These are phyloP conservation scores for Symbiodinium pilosum DNA, from an alignment of 73 alveolate species.

Conservation along the genomic window DNA sequence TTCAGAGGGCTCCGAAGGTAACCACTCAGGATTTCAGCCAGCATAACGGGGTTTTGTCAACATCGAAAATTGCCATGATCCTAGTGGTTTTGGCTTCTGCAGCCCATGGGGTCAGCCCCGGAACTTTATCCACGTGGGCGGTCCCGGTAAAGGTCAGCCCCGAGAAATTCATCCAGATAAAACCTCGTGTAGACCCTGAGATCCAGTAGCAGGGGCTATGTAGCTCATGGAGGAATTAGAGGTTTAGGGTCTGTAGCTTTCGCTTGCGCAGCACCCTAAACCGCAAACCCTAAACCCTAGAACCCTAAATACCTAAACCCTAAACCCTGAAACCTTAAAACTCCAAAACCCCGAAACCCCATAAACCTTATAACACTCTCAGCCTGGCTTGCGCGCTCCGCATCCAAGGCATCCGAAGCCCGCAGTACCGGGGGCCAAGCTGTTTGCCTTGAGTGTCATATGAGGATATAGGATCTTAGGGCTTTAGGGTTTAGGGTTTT, in stretches of 20 bases:
- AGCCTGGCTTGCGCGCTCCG: slow-evolving; percentile 36
- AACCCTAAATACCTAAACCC: too few species aligned
- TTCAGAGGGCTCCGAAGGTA: neutral
- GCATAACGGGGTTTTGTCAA: neutral
- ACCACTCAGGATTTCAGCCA: neutral
- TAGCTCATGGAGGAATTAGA: neutral
- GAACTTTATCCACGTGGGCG: neutral
- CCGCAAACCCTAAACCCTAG: too few species aligned
- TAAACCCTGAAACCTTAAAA: too few species aligned
- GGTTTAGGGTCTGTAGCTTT: too few species aligned
- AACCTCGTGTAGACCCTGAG: neutral
- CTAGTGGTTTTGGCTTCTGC: neutral
- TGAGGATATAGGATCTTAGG: too few species aligned
- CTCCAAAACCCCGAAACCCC: too few species aligned
- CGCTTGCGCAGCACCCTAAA: too few species aligned
- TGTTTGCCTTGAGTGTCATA: too few species aligned
- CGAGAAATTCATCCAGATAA: neutral
- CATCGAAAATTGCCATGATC: neutral
- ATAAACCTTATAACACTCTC: too few species aligned
- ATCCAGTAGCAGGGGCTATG: neutral
- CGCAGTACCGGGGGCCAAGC: neutral
- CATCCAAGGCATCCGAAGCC: slow-evolving; percentile 5
- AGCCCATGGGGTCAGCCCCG: neutral
- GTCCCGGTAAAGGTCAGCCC: neutral
- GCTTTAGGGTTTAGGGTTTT: too few species aligned